Evolutionary conservation across 345 rosid genomes (phyloP).

Genomic region (Moringa oleifera): DNA sequence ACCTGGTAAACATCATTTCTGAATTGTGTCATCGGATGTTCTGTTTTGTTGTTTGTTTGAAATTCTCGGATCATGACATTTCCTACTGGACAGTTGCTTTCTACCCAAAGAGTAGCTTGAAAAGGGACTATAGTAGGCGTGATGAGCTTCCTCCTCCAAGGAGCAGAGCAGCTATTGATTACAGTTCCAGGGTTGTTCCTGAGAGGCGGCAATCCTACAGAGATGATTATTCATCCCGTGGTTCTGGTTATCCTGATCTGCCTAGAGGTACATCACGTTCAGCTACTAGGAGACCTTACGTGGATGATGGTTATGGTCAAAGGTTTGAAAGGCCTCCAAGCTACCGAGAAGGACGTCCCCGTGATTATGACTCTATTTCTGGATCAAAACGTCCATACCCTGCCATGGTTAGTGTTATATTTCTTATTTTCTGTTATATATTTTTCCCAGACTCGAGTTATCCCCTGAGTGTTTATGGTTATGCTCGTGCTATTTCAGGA

Average conservation of each 20-base stretch:
- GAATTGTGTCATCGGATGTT: background rate
- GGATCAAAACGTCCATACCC: conserved; percentile 91
- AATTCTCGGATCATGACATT: conserved; percentile 4
- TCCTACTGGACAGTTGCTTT: conserved; percentile 46
- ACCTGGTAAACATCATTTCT: conserved; percentile 46
- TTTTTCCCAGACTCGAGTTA: background rate
- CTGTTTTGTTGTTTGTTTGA: background rate
- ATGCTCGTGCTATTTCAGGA: conserved; percentile 39
- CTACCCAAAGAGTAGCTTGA: conserved; percentile 69
- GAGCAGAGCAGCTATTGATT: conserved; percentile 67
- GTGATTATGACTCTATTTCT: conserved; percentile 79
- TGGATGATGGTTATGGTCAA: conserved; percentile 67
- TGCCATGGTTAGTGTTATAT: conserved; percentile 50
- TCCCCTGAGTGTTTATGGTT: background rate
- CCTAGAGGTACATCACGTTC: conserved; percentile 64
- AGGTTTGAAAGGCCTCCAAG: conserved; percentile 82
- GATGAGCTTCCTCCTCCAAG: conserved; percentile 85
- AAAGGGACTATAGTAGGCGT: conserved; percentile 73
- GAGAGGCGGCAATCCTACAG: conserved; percentile 75
- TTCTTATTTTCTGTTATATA: too few species aligned
- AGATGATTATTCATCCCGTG: conserved; percentile 74
- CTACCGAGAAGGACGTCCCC: conserved; percentile 71
- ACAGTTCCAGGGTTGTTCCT: conserved; percentile 62
- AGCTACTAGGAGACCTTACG: conserved; percentile 71
- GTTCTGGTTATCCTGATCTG: conserved; percentile 65